These are phyloP conservation scores for Phlebiopsis gigantea DNA, from an alignment of 768 basidiomycete genomes.

Conservation along the genomic window DNA sequence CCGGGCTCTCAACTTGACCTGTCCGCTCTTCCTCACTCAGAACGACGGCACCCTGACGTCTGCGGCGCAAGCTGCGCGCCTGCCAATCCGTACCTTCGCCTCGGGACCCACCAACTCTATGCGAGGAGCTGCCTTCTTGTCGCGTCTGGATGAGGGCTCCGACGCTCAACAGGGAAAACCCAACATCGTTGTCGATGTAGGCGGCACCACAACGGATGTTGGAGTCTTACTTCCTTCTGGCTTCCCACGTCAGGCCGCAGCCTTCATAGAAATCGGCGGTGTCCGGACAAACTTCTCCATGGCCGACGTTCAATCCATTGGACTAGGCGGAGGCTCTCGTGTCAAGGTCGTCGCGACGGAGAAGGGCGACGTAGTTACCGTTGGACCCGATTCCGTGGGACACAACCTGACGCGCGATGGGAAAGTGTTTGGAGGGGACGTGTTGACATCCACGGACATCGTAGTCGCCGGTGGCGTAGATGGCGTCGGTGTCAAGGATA, in stretches of 20 bases:
- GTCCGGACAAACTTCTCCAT: conserved; percentile 58
- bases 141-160: conserved; percentile 31
- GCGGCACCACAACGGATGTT: conserved; percentile 63
- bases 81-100: conserved; percentile 58
- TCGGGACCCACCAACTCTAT: conserved; percentile 58
- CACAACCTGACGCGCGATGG: conserved; percentile 45
- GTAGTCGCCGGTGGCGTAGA: conserved; percentile 35
- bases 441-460: conserved; percentile 59
- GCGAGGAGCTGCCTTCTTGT: conserved; percentile 60
- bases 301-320: conserved; percentile 54
- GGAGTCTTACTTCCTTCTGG: conserved; percentile 57
- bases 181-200: conserved; percentile 56
- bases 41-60: conserved; percentile 53
- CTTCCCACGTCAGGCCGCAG: conserved; percentile 59
- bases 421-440: conserved; percentile 49
- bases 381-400: conserved; percentile 66
- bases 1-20: conserved; percentile 37
- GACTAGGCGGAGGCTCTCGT: conserved; percentile 60
- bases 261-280: conserved; percentile 55
- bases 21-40: conserved; percentile 54
- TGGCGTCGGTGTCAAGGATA: conserved; percentile 22
- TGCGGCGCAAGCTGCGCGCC: conserved; percentile 41
- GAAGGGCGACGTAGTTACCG: conserved; percentile 33
- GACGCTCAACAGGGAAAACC: conserved; percentile 23
- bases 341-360: conserved; percentile 32